These are phyloP conservation scores for Geranium incanum DNA, from an alignment of 441 rosid genomes.

Conservation along the genomic window DNA sequence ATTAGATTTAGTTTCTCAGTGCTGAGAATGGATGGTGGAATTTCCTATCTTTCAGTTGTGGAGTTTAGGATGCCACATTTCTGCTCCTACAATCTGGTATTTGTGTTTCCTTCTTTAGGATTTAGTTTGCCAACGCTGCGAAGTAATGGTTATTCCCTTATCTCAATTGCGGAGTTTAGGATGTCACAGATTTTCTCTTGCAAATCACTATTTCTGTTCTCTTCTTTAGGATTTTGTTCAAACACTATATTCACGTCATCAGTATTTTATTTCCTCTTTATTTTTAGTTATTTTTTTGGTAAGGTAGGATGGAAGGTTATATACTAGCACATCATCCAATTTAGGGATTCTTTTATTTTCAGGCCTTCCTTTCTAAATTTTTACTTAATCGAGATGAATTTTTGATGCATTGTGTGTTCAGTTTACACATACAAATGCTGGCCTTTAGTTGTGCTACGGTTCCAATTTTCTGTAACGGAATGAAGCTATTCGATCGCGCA, in stretches of 20 bases:
- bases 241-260: neutral
- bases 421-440: neutral
- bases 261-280: neutral
- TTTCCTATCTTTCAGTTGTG: slow-evolving; percentile 2
- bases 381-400: neutral
- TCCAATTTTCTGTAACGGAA: neutral
- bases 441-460: neutral
- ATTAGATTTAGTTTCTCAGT: slow-evolving; percentile 13
- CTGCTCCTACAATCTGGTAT: neutral
- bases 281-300: neutral
- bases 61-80: slow-evolving; percentile 10
- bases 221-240: neutral
- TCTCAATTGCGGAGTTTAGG: slow-evolving; percentile 5
- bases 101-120: neutral
- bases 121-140: neutral
- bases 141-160: neutral
- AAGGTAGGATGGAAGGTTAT: neutral
- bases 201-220: neutral
- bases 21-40: slow-evolving; percentile 14
- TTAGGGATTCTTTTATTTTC: neutral
- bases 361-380: too few relatives aligned
- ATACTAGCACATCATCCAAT: neutral
- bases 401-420: neutral
- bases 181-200: neutral
- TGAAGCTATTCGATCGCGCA: neutral